Evolutionary conservation across 768 basidiomycete genomes (phyloP), one percentile per base, ranked within the genome.

Genomic region (Strobilomyces confusus): DNA sequence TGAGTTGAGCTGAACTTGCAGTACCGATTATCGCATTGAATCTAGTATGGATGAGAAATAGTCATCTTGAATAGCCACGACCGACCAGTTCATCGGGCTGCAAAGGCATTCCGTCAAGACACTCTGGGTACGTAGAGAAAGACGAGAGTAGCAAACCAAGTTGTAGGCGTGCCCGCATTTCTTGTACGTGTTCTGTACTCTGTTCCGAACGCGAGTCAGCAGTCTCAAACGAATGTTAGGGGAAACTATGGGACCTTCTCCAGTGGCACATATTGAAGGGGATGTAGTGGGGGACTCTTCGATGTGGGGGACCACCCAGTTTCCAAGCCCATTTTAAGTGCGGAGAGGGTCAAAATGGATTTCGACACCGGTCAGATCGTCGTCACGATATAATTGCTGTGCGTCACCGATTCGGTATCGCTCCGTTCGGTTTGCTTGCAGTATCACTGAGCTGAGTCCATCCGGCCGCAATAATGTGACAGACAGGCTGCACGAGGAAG

Each of bases 1-100:
- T 89, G 87, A 17, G 69, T 68, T 11, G 78, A 71, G 60, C 87
- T 89, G 74, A 89, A 89, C 67, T 78, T 87, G 79, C 87, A 90
- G 63, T 67, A 74, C 32, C 73, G 73, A 64, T 84, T 75, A 47
- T 80, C 81, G 69, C 87, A 89, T 58, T 78, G 76, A 49, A 87
- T 79, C 87, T 89, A 65, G 51, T 47, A 46, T 47, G 54, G 53
- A 58, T 60, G 55, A 63, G 63, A 30, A 51, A 49, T 33, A 22
- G 44, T 33, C 52, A 9, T 42, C 8, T 20, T 42, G 29, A 46
- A 40, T 44, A 47, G 55, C 43, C 51, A 45, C 34, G 41, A 56
- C 73, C 54, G 55, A 86, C 86, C 77, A 82, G 70, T 64, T 82
- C 72, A 62, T 87, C 82, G 47, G 80, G 79, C 85, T 87, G 62